These are phyloP conservation scores for Talaromyces adpressus DNA, from an alignment of 495 filamentous ascomycete genomes.

Conservation along the genomic window DNA sequence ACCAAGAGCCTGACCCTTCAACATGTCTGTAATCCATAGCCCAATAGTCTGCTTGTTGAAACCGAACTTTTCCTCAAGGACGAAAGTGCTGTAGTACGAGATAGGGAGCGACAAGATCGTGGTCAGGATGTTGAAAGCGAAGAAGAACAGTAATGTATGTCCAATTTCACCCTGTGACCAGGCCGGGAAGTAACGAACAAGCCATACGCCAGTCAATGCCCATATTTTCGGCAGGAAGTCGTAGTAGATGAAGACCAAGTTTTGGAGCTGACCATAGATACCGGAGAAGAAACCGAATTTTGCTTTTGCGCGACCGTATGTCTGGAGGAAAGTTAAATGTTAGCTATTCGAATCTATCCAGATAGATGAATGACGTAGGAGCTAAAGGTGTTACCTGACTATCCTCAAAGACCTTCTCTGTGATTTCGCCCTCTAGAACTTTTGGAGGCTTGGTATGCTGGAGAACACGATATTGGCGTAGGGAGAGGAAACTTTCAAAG, in stretches of 20 bases:
- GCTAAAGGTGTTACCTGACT: constrained; percentile 55
- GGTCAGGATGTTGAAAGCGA: constrained; percentile 75
- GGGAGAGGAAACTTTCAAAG: constrained; percentile 76
- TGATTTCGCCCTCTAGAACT: constrained; percentile 77
- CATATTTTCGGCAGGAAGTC: constrained; percentile 88
- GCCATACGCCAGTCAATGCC: constrained; percentile 67
- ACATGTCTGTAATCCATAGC: constrained; percentile 83
- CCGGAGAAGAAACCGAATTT: constrained; percentile 73
- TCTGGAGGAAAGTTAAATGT: constrained; percentile 34
- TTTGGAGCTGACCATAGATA: constrained; percentile 80
- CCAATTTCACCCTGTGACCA: constrained; percentile 87
- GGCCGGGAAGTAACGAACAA: constrained; percentile 65
- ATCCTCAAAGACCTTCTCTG: constrained; percentile 88
- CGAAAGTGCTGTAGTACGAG: constrained; percentile 87
- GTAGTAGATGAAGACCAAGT: constrained; percentile 79
- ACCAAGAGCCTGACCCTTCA: constrained; percentile 82
- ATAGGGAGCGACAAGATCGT: constrained; percentile 72
- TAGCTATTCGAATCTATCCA: neutral
- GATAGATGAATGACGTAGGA: neutral
- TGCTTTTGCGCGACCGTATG: constrained; percentile 91
- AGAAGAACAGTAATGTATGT: constrained; percentile 87
- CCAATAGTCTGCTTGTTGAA: constrained; percentile 96
- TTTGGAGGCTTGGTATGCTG: constrained; percentile 72
- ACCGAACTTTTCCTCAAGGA: constrained; percentile 92
- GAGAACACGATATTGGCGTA: constrained; percentile 82